These are phyloP conservation scores for Nannochloris sp. DNA, from an alignment of 139 green algal genomes.

Conservation along the genomic window DNA sequence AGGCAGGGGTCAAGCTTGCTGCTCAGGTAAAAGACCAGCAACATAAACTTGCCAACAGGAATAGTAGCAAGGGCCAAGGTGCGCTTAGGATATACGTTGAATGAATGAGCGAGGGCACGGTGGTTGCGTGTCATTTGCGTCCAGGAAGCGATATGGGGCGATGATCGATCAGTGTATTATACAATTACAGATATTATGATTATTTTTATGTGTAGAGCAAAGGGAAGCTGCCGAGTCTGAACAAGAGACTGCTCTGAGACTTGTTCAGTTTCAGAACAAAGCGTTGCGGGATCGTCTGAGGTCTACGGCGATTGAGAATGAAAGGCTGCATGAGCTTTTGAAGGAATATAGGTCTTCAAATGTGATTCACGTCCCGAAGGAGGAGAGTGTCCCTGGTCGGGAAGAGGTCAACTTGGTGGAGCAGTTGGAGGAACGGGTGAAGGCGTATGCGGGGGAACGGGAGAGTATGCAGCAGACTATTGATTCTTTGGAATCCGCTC, in stretches of 20 bases:
- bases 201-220: too few relatives aligned
- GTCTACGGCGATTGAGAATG: constrained; percentile 5
- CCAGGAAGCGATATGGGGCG: too few relatives aligned
- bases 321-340: constrained; percentile 2
- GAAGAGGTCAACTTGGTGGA: background rate
- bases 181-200: too few relatives aligned
- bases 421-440: constrained; percentile 1
- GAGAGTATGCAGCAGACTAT: background rate
- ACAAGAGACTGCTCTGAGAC: constrained; percentile 4
- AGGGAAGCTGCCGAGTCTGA: background rate
- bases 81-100: background rate
- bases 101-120: too few relatives aligned
- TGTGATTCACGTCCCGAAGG: too few relatives aligned
- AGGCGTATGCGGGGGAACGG: background rate
- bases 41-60: background rate
- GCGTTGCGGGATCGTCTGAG: constrained; percentile 5
- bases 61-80: background rate
- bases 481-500: background rate
- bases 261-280: constrained; percentile 13
- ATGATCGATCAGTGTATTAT: too few relatives aligned
- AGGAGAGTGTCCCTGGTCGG: too few relatives aligned
- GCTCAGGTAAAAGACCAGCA: constrained; percentile 11
- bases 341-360: background rate
- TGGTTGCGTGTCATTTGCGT: too few relatives aligned
- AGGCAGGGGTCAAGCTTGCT: constrained; percentile 5